Conservation (phyloP, 768 basidiomycete species). For the Suillus decipiens region DNA sequence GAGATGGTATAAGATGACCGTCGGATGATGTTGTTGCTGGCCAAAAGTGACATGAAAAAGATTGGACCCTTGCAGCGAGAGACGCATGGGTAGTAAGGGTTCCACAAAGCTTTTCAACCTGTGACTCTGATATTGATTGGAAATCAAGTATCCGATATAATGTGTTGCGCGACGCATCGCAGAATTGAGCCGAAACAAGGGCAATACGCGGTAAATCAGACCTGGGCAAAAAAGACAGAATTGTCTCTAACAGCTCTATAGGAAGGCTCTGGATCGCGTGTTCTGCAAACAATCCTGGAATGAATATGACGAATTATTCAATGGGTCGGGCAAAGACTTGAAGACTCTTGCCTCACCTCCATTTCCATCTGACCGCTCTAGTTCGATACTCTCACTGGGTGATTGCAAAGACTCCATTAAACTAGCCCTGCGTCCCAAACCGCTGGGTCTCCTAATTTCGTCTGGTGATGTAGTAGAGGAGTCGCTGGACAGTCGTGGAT, state of each 20-base stretch:
- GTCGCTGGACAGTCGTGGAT: constrained; percentile 27
- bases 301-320: constrained; percentile 11
- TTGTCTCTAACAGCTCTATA: constrained; percentile 18
- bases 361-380: background rate
- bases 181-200: constrained; percentile 26
- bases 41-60: constrained; percentile 27
- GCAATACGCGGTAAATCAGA: constrained; percentile 24
- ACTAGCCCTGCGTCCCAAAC: constrained; percentile 33
- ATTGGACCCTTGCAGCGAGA: constrained; percentile 27
- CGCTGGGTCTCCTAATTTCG: constrained; percentile 35
- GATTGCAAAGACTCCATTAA: constrained; percentile 20
- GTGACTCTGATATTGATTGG: constrained; percentile 15
- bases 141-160: constrained; percentile 28
- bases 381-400: constrained; percentile 15
- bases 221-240: constrained; percentile 25
- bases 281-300: constrained; percentile 1
- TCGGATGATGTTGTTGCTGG: constrained; percentile 18
- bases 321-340: constrained; percentile 24
- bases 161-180: constrained; percentile 21
- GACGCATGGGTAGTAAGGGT: constrained; percentile 21
- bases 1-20: constrained; percentile 14
- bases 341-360: constrained; percentile 8
- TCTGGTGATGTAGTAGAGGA: constrained; percentile 27
- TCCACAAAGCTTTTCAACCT: constrained; percentile 19
- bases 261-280: constrained; percentile 17